Conservation (phyloP, 768 basidiomycete genomes). For the Grammothele lineata region DNA sequence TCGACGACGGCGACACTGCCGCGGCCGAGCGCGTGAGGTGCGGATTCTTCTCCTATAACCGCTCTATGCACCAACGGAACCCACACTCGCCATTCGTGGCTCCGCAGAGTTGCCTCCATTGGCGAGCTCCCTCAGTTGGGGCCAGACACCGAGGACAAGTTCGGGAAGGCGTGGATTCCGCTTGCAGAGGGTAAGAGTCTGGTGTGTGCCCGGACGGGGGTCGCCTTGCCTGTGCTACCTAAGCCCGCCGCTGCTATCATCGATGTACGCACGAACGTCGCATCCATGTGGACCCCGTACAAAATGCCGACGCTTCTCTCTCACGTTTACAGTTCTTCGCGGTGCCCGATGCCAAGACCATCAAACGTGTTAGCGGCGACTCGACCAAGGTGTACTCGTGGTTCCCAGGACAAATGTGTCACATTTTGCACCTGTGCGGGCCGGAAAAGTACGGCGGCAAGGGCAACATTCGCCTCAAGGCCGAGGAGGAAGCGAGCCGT, state of each 20-base stretch:
- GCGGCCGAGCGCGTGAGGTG: constrained; percentile 4
- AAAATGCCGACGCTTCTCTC: too few relatives aligned
- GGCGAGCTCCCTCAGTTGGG: too few relatives aligned
- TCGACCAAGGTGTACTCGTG: constrained; percentile 4
- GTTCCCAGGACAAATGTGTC: background rate
- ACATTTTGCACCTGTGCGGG: constrained; percentile 5
- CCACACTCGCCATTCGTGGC: too few relatives aligned
- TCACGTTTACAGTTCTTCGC: constrained; percentile 7
- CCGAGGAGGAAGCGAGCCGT: constrained; percentile 2
- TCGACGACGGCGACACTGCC: constrained; percentile 1
- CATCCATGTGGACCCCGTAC: too few relatives aligned
- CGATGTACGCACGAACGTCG: constrained; percentile 11
- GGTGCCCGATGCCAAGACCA: background rate
- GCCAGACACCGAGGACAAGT: too few relatives aligned
- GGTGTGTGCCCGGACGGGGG: constrained; percentile 5
- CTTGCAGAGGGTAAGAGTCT: constrained; percentile 4
- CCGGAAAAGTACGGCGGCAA: constrained; percentile 10
- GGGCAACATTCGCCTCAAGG: constrained; percentile 9
- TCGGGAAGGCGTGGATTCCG: constrained; percentile 5
- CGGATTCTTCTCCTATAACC: too few relatives aligned
- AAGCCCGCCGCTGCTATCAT: constrained; percentile 12
- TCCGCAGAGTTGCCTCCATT: too few relatives aligned
- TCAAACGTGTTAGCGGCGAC: constrained; percentile 7
- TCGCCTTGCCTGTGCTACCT: background rate
- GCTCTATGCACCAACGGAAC: too few relatives aligned